Base-by-base conservation (phyloP, 169 alveolate genomes). In the Babesia ovata region DNA sequence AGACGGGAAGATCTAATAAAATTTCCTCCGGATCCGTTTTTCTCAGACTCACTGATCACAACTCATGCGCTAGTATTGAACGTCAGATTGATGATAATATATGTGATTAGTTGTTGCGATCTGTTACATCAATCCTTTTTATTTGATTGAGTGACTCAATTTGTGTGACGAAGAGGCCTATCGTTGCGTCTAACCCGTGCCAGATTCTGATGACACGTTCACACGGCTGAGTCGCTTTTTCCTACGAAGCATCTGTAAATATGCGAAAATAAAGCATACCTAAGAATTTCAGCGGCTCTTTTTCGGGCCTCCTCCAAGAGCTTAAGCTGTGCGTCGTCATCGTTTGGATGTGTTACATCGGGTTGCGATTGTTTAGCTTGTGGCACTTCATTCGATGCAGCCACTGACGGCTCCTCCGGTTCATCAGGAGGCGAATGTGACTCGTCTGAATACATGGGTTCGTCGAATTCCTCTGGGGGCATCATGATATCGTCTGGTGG, bases 221-320 rank as follows among this genome's bases (percentile, higher is more conserved):
- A 21, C 52, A 63, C 76, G 62, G 29, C 21, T 39, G 39, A 59
- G 74, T 12, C 63, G 76, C 42, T 73, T 62, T 36, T 42, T 6
- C 57, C 75, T 73, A 59, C 29, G 48, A 39, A 42, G 10, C 8
- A 26, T 67, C 2, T 10, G 29, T 28, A 19, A 39, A 29, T 4
- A 0, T 3, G 19, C 0, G 16, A 2, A 19, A 8, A 21, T 0
- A n/a, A n/a, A 24, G 50, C 86, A 8, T 65, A 81, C 88, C 88
- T 60, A 26, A 81, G 74, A 26, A 81, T 81, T 36, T 81, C 85
- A 0, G 88, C 88, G 6, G 88, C 88, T 29, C 39, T 71, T 57
- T 56, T 81, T 26, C 88, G 67, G n/a, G 88, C 88, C 59, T 81
- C 85, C 49, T 71, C 81, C 46, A 81, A 33, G 21, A 81, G 57